These are phyloP conservation scores for Cercospora zeae-maydis DNA, from an alignment of 2,329 filamentous ascomycete genomes.

Conservation along the genomic window DNA sequence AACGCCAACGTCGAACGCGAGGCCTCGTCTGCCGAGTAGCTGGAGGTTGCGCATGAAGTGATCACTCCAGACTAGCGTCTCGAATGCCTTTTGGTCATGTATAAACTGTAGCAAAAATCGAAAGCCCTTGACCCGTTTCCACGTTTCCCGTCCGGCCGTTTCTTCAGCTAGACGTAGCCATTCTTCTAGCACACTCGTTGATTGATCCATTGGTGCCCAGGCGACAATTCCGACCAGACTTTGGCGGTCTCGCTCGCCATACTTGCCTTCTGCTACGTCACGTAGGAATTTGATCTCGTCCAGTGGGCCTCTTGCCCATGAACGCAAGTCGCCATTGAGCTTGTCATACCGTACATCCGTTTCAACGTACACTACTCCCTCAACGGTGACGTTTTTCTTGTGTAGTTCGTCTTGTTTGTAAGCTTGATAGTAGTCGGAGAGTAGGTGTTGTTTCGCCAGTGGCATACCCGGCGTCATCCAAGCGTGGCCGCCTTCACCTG, in stretches of 20 bases:
- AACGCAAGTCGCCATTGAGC: constrained; percentile 32
- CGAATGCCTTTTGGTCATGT: constrained; percentile 36
- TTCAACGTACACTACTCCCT: constrained; percentile 78
- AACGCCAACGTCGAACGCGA: constrained; percentile 78
- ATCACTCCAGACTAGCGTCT: constrained; percentile 34
- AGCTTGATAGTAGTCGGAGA: constrained; percentile 33
- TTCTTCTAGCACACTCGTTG: constrained; percentile 55
- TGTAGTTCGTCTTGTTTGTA: constrained; percentile 39
- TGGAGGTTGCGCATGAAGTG: constrained; percentile 51
- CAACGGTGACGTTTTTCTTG: constrained; percentile 30
- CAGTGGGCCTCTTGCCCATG: constrained; percentile 65
- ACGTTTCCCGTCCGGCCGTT: constrained; percentile 59
- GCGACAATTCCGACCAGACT: constrained; percentile 69
- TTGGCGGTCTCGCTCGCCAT: constrained; percentile 42
- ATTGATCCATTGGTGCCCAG: constrained; percentile 78
- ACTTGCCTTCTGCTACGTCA: constrained; percentile 60
- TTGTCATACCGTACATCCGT: constrained; percentile 59
- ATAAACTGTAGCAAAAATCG: constrained; percentile 70
- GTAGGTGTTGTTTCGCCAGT: constrained; percentile 61
- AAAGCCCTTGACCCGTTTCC: constrained; percentile 70
- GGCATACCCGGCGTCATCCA: constrained; percentile 64
- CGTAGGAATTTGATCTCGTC: constrained; percentile 68
- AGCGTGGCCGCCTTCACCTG: constrained; percentile 54
- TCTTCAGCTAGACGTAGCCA: constrained; percentile 64
- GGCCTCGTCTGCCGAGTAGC: constrained; percentile 55